phyloP scores from a whole-genome alignment of 2,329 filamentous ascomycete species.

The Gnomoniopsis sp. region DNA sequence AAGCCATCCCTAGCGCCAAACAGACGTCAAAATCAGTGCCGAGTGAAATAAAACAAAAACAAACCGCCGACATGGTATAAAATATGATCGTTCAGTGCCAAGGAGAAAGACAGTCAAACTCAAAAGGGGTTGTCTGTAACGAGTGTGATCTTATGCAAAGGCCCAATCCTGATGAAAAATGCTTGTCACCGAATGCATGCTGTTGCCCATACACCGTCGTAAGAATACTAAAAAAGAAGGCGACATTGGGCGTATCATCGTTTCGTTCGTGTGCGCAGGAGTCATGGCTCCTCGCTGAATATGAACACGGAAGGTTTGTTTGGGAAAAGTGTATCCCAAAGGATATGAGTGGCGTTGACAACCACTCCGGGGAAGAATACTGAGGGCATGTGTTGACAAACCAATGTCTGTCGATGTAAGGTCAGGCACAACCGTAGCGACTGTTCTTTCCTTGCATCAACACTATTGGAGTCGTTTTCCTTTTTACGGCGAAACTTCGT shows the following conservation, averaged over 20 bases:
- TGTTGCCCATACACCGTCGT: slow-evolving; percentile 4
- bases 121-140: not conserved
- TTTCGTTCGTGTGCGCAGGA: not conserved
- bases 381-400: not conserved
- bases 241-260: slow-evolving; percentile 5
- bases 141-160: slow-evolving; percentile 7
- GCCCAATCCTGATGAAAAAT: not conserved
- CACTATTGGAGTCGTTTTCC: not conserved
- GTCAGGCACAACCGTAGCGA: not conserved
- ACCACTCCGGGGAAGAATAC: not conserved
- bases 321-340: not conserved
- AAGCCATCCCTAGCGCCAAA: not conserved
- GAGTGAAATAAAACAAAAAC: not conserved
- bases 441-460: too few relatives aligned
- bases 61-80: slow-evolving; percentile 19
- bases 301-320: not conserved
- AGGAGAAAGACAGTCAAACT: not conserved
- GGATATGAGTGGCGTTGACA: not conserved
- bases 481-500: not conserved
- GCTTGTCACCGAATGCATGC: slow-evolving; percentile 2
- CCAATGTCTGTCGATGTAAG: too few relatives aligned
- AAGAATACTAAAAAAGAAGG: slow-evolving; percentile 2
- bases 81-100: slow-evolving; percentile 2
- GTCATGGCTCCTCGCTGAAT: not conserved
- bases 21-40: not conserved